Conservation (phyloP, 2,329 filamentous ascomycete species). For the Aspergillus puulaauensis region DNA sequence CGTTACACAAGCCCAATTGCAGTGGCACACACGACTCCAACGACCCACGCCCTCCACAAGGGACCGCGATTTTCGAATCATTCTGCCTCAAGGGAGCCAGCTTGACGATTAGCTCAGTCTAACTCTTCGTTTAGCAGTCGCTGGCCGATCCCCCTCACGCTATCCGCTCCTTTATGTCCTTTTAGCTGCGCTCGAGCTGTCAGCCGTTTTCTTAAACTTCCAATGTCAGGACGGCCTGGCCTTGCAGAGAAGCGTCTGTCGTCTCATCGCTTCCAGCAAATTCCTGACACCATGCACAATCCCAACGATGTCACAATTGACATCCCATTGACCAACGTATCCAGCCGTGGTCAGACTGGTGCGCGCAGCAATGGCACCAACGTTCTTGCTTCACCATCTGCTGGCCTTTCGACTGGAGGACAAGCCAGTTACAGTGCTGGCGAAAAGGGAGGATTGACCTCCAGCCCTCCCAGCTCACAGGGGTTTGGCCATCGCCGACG, state of each 20-base stretch:
- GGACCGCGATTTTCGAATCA: background rate
- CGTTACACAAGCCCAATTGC: background rate
- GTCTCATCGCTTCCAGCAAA: conserved; percentile 45
- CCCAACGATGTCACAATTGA: conserved; percentile 58
- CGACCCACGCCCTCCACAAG: conserved; percentile 9
- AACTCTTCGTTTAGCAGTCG: conserved; percentile 2
- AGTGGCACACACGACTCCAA: conserved; percentile 1
- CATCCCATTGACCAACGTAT: conserved; percentile 60
- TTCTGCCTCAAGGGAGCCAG: background rate
- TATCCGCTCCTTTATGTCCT: conserved; percentile 5
- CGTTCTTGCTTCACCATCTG: conserved; percentile 27
- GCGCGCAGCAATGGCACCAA: conserved; percentile 41
- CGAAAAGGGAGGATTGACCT: conserved; percentile 31
- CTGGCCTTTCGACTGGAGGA: conserved; percentile 24
- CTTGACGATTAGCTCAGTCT: background rate
- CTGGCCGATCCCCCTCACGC: conserved; percentile 5
- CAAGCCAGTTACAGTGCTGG: conserved; percentile 28
- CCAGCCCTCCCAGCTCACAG: conserved; percentile 14
- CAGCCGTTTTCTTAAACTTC: conserved; percentile 2
- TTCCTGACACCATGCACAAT: conserved; percentile 44
- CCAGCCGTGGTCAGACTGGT: conserved; percentile 48
- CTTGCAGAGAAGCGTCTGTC: conserved; percentile 44
- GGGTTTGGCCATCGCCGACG: conserved; percentile 27
- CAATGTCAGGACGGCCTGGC: conserved; percentile 37
- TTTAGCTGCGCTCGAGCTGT: conserved; percentile 4